A percentile compares a stretch with the other conserved stretches of the same genome.
Conservation (phyloP, 768 basidiomycete genomes). For the Agaricus sinodeliciosus region DNA sequence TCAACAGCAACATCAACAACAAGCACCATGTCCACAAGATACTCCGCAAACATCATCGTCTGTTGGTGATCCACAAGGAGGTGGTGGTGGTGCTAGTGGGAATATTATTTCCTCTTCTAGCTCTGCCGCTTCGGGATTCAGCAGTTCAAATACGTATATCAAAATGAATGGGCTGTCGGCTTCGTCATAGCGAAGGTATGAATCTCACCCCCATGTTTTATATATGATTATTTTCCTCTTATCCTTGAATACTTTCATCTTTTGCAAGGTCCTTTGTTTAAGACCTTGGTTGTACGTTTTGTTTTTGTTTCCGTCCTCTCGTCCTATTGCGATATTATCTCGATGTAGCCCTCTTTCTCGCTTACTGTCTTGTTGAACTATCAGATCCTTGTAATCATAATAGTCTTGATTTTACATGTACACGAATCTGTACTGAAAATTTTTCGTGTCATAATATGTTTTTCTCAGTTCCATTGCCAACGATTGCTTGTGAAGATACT, state of each 20-base stretch:
- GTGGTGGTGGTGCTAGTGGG: constrained; percentile 10
- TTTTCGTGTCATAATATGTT: too few species aligned
- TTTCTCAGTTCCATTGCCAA: too few species aligned
- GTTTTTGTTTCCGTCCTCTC: not conserved
- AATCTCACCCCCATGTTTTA: not conserved
- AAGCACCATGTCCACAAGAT: constrained; percentile 6
- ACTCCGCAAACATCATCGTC: constrained; percentile 14
- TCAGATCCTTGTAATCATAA: not conserved
- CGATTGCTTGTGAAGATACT: too few species aligned
- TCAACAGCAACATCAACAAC: constrained; percentile 1
- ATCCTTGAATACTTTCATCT: not conserved
- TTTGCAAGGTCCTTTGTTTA: not conserved
- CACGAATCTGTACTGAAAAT: too few species aligned
- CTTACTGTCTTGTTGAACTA: not conserved
- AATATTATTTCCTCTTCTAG: constrained; percentile 11
- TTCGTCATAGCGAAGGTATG: constrained; percentile 23
- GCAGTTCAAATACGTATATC: constrained; percentile 23
- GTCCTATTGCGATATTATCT: not conserved
- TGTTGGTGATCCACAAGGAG: constrained; percentile 8
- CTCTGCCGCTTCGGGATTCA: constrained; percentile 12
- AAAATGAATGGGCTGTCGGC: constrained; percentile 29
- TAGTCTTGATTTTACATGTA: not conserved
- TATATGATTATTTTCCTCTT: not conserved
- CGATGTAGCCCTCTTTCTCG: too few species aligned
- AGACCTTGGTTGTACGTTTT: not conserved